These are phyloP conservation scores for Backusella parvicylindrica DNA, from an alignment of 192 early-diverging fungal genomes.

Conservation along the genomic window DNA sequence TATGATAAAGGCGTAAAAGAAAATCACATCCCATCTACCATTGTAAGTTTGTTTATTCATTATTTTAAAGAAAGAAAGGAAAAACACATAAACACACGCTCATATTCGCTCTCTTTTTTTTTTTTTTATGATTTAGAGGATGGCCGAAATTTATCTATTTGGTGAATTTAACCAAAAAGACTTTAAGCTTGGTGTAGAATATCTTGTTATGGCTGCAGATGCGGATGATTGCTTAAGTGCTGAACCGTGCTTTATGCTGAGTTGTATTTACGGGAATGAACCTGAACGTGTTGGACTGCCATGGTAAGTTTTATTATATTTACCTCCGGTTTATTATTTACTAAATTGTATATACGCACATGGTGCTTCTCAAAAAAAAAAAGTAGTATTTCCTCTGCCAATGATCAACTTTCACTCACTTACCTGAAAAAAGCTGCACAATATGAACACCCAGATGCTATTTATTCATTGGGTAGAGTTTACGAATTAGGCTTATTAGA, in stretches of 20 bases:
- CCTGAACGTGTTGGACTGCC: conserved; percentile 56
- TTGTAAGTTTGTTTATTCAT: conserved; percentile 37
- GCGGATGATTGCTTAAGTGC: conserved; percentile 51
- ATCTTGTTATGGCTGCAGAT: conserved; percentile 72
- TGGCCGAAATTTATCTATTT: conserved; percentile 73
- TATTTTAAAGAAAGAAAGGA: not conserved
- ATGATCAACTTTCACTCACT: not conserved
- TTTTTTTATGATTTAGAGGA: conserved; percentile 45
- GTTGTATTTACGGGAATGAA: conserved; percentile 70
- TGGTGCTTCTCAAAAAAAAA: conserved; percentile 51
- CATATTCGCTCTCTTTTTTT: too few species aligned
- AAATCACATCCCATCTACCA: conserved; percentile 63
- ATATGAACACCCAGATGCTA: conserved; percentile 66
- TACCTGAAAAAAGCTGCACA: conserved; percentile 70
- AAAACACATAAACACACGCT: not conserved
- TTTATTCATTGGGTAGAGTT: conserved; percentile 73
- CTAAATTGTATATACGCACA: not conserved
- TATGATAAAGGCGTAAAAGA: conserved; percentile 68
- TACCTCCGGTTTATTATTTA: not conserved
- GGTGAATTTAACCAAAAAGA: conserved; percentile 66
- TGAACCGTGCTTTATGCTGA: conserved; percentile 73
- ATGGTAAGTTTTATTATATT: conserved; percentile 12
- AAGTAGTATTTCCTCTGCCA: conserved; percentile 54
- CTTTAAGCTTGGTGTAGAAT: conserved; percentile 76
- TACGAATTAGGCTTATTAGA: conserved; percentile 77